Conservation (phyloP, 139 green algal genomes). For the Picochlorum sp. region DNA sequence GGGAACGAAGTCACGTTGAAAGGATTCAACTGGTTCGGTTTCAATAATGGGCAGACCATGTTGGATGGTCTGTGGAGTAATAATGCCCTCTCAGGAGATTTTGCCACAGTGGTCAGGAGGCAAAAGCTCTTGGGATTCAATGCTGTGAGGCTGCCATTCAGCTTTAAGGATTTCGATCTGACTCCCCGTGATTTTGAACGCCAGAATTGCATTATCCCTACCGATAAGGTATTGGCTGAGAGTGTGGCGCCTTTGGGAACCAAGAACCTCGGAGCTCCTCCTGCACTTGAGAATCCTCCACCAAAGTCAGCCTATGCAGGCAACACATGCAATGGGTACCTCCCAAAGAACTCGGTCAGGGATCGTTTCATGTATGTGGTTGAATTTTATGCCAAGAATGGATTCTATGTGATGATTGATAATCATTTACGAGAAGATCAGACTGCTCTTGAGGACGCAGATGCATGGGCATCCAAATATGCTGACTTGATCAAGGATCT, state of each 20-base stretch:
- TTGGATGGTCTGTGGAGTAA: constrained; percentile 9
- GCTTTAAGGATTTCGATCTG: constrained; percentile 18
- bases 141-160: constrained; percentile 43
- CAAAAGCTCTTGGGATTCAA: constrained; percentile 56
- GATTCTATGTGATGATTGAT: constrained; percentile 51
- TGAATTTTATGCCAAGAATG: constrained; percentile 37
- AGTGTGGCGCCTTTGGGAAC: neutral
- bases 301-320: neutral
- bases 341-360: neutral
- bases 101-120: constrained; percentile 38
- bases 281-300: neutral
- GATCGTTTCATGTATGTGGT: constrained; percentile 41
- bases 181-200: neutral
- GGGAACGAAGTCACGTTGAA: no score
- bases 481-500: constrained; percentile 10
- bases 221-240: neutral
- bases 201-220: neutral
- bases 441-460: neutral
- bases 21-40: constrained; percentile 12
- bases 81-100: constrained; percentile 20
- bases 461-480: neutral
- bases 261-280: neutral
- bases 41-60: constrained; percentile 11
- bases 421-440: constrained; percentile 23
- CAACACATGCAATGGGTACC: neutral